Evolutionary conservation across 805 yeast genomes (phyloP).

Genomic region (Saccharomycopsis synnaedendra): DNA sequence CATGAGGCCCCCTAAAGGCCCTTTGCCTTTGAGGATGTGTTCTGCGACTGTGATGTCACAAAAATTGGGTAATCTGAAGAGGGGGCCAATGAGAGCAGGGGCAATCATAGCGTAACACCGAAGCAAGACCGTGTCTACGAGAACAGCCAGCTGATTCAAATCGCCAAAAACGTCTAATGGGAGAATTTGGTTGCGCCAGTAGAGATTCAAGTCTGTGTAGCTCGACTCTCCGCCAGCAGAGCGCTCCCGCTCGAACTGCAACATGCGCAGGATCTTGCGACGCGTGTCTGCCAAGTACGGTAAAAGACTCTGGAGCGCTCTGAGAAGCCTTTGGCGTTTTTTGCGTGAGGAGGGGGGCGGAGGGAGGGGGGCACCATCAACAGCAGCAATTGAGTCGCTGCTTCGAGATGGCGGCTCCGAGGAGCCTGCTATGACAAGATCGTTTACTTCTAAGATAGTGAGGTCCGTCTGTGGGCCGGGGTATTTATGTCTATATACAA

Average conservation of each 20-base stretch:
- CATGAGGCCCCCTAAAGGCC: neutral
- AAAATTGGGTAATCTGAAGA: conserved; percentile 62
- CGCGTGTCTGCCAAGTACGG: conserved; percentile 39
- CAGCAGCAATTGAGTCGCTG: no score
- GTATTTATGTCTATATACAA: conserved; percentile 19
- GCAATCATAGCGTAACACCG: conserved; percentile 58
- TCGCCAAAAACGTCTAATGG: conserved; percentile 22
- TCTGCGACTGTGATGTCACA: conserved; percentile 61
- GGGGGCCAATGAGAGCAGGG: conserved; percentile 70
- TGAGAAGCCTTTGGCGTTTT: conserved; percentile 9
- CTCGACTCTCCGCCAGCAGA: conserved; percentile 4
- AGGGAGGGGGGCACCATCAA: neutral
- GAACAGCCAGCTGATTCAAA: conserved; percentile 25
- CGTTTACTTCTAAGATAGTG: neutral
- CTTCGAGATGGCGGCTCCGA: neutral
- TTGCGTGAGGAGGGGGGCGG: neutral
- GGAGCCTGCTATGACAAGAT: neutral
- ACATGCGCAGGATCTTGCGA: conserved; percentile 29
- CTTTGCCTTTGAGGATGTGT: conserved; percentile 27
- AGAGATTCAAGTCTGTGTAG: conserved; percentile 15
- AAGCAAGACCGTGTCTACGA: conserved; percentile 73
- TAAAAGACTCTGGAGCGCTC: conserved; percentile 24
- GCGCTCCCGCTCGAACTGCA: conserved; percentile 14
- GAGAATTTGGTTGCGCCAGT: conserved; percentile 19
- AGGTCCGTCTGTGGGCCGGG: conserved; percentile 1